A percentile compares a stretch with the other conserved stretches of the same genome.
Evolutionary conservation across 805 yeast genomes (phyloP).

Genomic region (Kregervanrija delftensis): DNA sequence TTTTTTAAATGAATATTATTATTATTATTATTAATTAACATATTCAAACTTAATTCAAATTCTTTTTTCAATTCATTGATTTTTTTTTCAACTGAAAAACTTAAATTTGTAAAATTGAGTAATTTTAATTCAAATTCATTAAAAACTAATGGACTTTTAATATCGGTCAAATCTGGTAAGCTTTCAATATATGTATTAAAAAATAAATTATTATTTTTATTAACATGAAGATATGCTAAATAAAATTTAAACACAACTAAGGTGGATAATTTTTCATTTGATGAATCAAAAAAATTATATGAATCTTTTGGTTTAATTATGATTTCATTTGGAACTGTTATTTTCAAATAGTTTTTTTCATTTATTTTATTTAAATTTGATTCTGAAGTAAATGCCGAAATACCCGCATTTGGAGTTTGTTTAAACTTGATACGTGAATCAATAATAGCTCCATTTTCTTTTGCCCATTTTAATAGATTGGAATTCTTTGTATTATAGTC

Average conservation of each 20-base stretch:
- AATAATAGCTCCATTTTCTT: constrained; percentile 20
- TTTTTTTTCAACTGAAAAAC: constrained; percentile 40
- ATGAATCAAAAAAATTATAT: constrained; percentile 6
- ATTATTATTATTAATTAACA: neutral
- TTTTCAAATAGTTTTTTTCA: constrained; percentile 3
- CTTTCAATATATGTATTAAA: constrained; percentile 36
- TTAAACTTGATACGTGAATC: constrained; percentile 30
- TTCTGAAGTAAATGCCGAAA: constrained; percentile 19
- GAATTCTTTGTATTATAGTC: neutral
- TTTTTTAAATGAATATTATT: neutral
- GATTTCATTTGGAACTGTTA: constrained; percentile 15
- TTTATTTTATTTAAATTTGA: neutral
- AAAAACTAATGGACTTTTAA: constrained; percentile 63
- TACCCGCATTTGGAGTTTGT: constrained; percentile 27
- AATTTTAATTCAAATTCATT: constrained; percentile 37
- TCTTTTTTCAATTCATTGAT: constrained; percentile 42
- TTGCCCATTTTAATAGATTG: constrained; percentile 4
- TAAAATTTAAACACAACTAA: constrained; percentile 14
- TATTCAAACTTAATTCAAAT: constrained; percentile 30
- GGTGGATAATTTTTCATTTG: constrained; percentile 3
- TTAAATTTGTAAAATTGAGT: constrained; percentile 58
- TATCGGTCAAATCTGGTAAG: constrained; percentile 37
- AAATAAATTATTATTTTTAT: neutral
- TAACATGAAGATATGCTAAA: constrained; percentile 9
- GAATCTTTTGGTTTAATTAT: constrained; percentile 21